Conservation (phyloP, 176 grass and related monocot species). For the Eragrostis nindensis region DNA sequence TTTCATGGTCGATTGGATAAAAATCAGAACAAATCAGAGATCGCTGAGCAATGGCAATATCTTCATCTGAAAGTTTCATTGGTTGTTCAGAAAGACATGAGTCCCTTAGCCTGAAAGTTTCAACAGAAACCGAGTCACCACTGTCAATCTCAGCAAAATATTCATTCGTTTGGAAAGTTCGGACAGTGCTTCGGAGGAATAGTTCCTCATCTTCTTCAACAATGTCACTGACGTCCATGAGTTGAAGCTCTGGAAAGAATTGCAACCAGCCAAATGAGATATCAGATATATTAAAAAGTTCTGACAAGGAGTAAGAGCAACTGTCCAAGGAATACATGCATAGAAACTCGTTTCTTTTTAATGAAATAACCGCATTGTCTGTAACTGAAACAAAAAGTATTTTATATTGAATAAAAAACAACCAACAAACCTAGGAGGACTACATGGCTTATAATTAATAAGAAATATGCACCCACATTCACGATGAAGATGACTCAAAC, state of each 20-base stretch:
- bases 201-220: conserved; percentile 97
- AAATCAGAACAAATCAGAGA: conserved; percentile 76
- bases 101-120: conserved; percentile 46
- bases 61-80: conserved; percentile 63
- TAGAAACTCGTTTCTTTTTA: not conserved
- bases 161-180: conserved; percentile 49
- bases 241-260: conserved; percentile 59
- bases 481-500: too few species aligned
- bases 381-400: too few species aligned
- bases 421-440: too few species aligned
- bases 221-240: conserved; percentile 58
- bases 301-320: not conserved
- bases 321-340: conserved; percentile 1
- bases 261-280: conserved; percentile 42
- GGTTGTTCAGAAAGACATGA: conserved; percentile 71
- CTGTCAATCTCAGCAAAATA: conserved; percentile 59
- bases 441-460: too few species aligned
- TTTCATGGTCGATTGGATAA: conserved; percentile 86
- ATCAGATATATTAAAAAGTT: conserved; percentile 26
- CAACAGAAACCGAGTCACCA: conserved; percentile 57
- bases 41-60: conserved; percentile 39
- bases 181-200: conserved; percentile 68
- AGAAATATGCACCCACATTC: too few species aligned
- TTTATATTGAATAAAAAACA: too few species aligned
- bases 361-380: too few species aligned